Evolutionary conservation across 2,329 filamentous ascomycete genomes (phyloP), one percentile per base, ranked within the genome.

Genomic region (Sporothrix globosa): DNA sequence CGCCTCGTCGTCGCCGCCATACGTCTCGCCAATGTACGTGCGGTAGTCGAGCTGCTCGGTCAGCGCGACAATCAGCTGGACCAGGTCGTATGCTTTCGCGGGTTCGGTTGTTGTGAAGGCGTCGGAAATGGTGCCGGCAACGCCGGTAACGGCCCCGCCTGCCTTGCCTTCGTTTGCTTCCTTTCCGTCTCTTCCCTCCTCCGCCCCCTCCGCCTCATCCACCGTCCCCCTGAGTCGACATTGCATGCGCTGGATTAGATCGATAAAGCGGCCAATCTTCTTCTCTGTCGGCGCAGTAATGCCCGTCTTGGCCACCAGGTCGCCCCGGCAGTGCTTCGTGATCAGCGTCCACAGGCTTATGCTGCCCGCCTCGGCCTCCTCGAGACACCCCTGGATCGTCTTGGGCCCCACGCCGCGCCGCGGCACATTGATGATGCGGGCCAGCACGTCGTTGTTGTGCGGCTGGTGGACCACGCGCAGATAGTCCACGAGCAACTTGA

Each of bases 401-500:
- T 84, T 84, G 7, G 95, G 92, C 13, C 96, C 95, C 67, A 98
- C 87, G 39, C 91, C 91, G 69, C 95, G 87, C 39, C 91, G 86
- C 0, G 95, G 96, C 0, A 91, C 86, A 76, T 98, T 98, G 77
- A 98, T 89, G 70, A 97, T 89, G 44, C 93, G 87, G 4, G 90
- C 87, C 0, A 98, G 81, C 0, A 93, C 92, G 77, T 97, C 94
- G 75, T 94, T 97, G 77, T 96, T 94, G 60, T 92, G 86, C 1
- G 93, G 92, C 73, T 96, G 91, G 76, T 92, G 88, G 44, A 97
- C 88, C 3, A 96, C 90, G 44, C 93, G 88, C 17, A 98, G 83
- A 77, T 99, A 98, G 77, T 97, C 93, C 4, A 98, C 81, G 0
- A 98, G 78, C 7, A 93, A 85, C 78, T 96, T 96, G 77, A 98